These are phyloP conservation scores for Solanum chmielewskii DNA, from an alignment of 257 asterid species.

Conservation along the genomic window DNA sequence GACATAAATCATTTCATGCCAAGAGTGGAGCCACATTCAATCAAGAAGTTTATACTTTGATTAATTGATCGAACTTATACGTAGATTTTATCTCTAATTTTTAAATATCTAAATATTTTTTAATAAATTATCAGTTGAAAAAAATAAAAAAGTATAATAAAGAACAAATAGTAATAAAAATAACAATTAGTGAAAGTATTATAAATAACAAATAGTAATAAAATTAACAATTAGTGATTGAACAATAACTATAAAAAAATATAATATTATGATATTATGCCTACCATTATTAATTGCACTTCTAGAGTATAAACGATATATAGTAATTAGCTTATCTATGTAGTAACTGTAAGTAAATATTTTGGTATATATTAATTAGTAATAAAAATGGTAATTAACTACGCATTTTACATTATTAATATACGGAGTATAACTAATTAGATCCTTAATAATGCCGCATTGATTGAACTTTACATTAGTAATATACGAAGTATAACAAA, in stretches of 20 bases:
- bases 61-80: not conserved
- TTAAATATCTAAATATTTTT: rapidly evolving
- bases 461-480: not conserved
- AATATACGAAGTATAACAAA: too few species aligned
- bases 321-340: too few species aligned
- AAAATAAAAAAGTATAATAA: not conserved
- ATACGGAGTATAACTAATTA: not conserved
- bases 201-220: not conserved
- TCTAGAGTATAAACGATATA: not conserved
- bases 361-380: not conserved
- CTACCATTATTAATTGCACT: not conserved
- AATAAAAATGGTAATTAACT: not conserved
- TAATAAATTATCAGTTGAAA: rapidly evolving
- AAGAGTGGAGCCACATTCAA: not conserved
- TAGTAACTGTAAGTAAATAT: not conserved
- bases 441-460: not conserved
- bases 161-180: too few species aligned
- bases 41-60: not conserved
- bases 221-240: not conserved
- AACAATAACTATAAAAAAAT: not conserved
- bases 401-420: not conserved
- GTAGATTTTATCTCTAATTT: rapidly evolving
- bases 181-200: not conserved
- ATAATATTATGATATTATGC: not conserved
- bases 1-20: not conserved